Evolutionary conservation across 1,284 basidiomycete species (phyloP).

Genomic region (Malassezia arunalokei): DNA sequence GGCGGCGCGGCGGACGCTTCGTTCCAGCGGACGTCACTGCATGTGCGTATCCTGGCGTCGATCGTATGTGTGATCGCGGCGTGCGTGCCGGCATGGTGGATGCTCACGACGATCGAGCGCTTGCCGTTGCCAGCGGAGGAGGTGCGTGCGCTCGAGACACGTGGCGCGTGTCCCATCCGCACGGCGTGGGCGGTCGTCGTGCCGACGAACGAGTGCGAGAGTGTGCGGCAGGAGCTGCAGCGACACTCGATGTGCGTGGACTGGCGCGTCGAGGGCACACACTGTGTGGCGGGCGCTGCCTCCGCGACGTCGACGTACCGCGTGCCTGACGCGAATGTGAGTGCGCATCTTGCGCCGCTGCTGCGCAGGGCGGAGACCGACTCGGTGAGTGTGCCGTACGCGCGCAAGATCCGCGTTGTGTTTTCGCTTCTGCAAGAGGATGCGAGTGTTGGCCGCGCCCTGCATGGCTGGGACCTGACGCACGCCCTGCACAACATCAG

Average conservation of each 20-base stretch:
- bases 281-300: not conserved
- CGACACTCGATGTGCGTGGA: not conserved
- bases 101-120: constrained; percentile 28
- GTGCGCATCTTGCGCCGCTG: constrained; percentile 3
- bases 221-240: not conserved
- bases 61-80: constrained; percentile 14
- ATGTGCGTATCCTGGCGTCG: not conserved
- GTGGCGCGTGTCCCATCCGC: constrained; percentile 18
- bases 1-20: not conserved
- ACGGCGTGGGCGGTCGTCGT: not conserved
- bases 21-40: constrained; percentile 3
- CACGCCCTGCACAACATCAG: not conserved
- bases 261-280: constrained; percentile 14
- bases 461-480: constrained; percentile 6
- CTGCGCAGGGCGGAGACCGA: not conserved
- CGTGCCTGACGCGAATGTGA: not conserved
- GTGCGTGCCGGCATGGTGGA: constrained; percentile 30
- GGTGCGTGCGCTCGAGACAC: constrained; percentile 14
- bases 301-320: not conserved
- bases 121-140: constrained; percentile 23
- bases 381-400: constrained; percentile 23
- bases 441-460: constrained; percentile 10
- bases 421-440: constrained; percentile 42
- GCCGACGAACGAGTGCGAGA: not conserved
- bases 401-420: constrained; percentile 29